Evolutionary conservation across 345 rosid species (phyloP).

Genomic region (Cardamine resedifolia): DNA sequence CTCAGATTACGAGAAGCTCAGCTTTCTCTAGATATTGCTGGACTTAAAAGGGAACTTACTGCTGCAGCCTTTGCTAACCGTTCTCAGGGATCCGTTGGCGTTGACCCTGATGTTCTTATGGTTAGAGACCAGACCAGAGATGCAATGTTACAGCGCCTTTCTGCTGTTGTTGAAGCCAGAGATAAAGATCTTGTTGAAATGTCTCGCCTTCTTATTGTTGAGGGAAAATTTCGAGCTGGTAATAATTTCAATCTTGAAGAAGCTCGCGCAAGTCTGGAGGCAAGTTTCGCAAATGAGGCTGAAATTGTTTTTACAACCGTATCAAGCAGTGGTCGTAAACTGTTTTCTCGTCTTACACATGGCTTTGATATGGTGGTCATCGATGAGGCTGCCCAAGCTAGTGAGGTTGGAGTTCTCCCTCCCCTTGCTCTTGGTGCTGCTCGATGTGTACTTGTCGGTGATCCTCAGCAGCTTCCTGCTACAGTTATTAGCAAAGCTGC

Average conservation of each 20-base stretch:
- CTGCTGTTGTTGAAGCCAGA: constrained; percentile 91
- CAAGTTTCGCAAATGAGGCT: constrained; percentile 98
- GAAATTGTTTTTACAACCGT: constrained; percentile 99
- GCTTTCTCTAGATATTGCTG: constrained; percentile 79
- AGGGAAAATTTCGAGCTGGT: constrained; percentile 74
- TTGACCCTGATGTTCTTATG: constrained; percentile 90
- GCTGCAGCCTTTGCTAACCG: constrained; percentile 73
- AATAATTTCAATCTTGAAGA: constrained; percentile 87
- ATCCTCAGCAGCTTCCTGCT: constrained; percentile 99
- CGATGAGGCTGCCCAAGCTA: constrained; percentile 99
- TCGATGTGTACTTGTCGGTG: constrained; percentile 98
- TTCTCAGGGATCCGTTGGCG: constrained; percentile 96
- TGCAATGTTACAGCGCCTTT: constrained; percentile 78
- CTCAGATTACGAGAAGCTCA: constrained; percentile 73
- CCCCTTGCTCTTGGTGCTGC: constrained; percentile 97
- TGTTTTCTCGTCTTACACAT: constrained; percentile 95
- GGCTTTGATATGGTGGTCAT: constrained; percentile 99
- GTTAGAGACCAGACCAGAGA: constrained; percentile 90
- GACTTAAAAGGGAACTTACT: constrained; percentile 72
- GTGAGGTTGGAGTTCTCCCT: constrained; percentile 94
- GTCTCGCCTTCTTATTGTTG: constrained; percentile 92
- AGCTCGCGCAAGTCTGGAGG: constrained; percentile 96
- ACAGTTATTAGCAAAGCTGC: constrained; percentile 99
- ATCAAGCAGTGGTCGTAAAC: constrained; percentile 96
- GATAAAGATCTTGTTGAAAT: constrained; percentile 97